phyloP scores from a whole-genome alignment of 768 basidiomycete species.

The Leccinum barrowsii region DNA sequence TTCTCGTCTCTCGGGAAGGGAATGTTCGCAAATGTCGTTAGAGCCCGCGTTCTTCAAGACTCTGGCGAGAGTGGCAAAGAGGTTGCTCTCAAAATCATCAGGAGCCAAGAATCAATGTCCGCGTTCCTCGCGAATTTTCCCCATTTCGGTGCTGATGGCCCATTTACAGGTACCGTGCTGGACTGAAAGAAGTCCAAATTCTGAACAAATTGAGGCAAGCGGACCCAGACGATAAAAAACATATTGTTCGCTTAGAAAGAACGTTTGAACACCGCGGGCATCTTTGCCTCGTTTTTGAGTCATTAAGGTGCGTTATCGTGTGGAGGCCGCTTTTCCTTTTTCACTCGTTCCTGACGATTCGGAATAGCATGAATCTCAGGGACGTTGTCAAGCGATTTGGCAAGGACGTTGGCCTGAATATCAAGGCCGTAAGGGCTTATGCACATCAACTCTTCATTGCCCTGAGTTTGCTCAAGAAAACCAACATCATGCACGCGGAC shows the following conservation, averaged over 20 bases:
- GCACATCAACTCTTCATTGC: slow-evolving; percentile 94
- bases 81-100: slow-evolving; percentile 96
- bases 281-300: slow-evolving; percentile 94
- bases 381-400: slow-evolving; percentile 98
- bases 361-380: slow-evolving; percentile 88
- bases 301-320: slow-evolving; percentile 61
- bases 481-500: slow-evolving; percentile 96
- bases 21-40: slow-evolving; percentile 97
- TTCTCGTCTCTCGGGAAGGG: slow-evolving; percentile 95
- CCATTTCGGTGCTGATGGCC: slow-evolving; percentile 2
- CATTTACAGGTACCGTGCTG: slow-evolving; percentile 81
- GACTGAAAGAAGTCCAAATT: slow-evolving; percentile 88
- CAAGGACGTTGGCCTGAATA: slow-evolving; percentile 94
- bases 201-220: slow-evolving; percentile 82
- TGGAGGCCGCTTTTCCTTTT: slow-evolving; percentile 1
- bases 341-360: slow-evolving; percentile 9
- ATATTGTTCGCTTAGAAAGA: slow-evolving; percentile 86
- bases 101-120: slow-evolving; percentile 95
- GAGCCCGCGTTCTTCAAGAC: slow-evolving; percentile 78
- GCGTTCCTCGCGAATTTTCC: slow-evolving; percentile 30
- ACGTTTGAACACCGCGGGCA: slow-evolving; percentile 98
- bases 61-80: slow-evolving; percentile 56
- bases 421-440: slow-evolving; percentile 97
- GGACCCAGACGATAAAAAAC: slow-evolving; percentile 96
- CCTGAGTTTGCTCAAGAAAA: slow-evolving; percentile 79